Percentiles rank a stretch among this genome's conserved stretches.
Evolutionary conservation across 306 rosid genomes (phyloP).

Genomic region (Notholithocarpus densiflorus): DNA sequence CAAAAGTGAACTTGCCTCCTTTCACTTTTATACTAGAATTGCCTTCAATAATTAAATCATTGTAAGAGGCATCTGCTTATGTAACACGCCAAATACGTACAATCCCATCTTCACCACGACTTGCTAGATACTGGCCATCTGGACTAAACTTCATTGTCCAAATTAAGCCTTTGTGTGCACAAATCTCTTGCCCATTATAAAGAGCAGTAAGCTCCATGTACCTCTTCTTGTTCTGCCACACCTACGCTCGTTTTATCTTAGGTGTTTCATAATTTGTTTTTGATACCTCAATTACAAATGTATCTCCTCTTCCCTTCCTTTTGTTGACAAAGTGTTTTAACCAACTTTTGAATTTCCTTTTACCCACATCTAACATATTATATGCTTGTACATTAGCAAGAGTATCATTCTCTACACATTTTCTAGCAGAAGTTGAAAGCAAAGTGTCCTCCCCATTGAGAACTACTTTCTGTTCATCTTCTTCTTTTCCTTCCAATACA

Average conservation of each 20-base stretch:
- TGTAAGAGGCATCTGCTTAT: conserved; percentile 34
- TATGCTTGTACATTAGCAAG: conserved; percentile 31
- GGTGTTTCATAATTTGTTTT: conserved; percentile 18
- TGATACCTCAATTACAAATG: conserved; percentile 12
- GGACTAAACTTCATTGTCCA: conserved; percentile 93
- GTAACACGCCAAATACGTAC: conserved; percentile 66
- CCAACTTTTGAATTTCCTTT: conserved; percentile 47
- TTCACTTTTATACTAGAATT: conserved; percentile 25
- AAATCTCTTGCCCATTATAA: conserved; percentile 63
- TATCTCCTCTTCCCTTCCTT: conserved; percentile 19
- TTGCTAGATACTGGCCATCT: conserved; percentile 70
- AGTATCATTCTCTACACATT: conserved; percentile 19
- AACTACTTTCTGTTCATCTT: conserved; percentile 21
- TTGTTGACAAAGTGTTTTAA: conserved; percentile 48
- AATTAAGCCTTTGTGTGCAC: conserved; percentile 74
- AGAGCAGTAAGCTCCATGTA: conserved; percentile 66
- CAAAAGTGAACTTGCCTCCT: conserved; percentile 37
- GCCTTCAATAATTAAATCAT: conserved; percentile 31
- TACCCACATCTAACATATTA: conserved; percentile 21
- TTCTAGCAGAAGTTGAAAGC: conserved; percentile 16
- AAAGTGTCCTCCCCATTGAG: conserved; percentile 11
- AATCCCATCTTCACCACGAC: conserved; percentile 94
- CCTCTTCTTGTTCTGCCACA: conserved; percentile 48
- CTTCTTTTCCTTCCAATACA: conserved; percentile 3
- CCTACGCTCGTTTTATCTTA: conserved; percentile 36